These are phyloP conservation scores for Phytopythium chamaehyphon DNA, from an alignment of 352 stramenopile species.

Conservation along the genomic window DNA sequence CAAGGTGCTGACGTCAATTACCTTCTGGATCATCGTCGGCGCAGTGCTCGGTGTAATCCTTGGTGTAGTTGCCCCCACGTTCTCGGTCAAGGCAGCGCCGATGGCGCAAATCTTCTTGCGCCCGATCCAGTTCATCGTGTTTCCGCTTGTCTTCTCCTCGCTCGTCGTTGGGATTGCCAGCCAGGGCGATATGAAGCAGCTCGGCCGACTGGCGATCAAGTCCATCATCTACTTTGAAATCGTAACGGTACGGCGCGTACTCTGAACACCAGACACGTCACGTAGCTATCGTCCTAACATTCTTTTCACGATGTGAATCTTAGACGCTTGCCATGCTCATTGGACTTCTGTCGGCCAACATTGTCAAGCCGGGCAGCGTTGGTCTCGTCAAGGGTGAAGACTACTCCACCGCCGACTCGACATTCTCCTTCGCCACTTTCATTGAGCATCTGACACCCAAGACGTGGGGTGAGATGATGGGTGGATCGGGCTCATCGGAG, in stretches of 20 bases:
- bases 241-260: conserved; percentile 16
- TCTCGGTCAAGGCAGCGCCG: conserved; percentile 42
- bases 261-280: neutral
- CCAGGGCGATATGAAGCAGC: conserved; percentile 53
- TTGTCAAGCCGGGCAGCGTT: conserved; percentile 45
- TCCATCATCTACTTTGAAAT: conserved; percentile 69
- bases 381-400: conserved; percentile 31
- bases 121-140: conserved; percentile 58
- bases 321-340: conserved; percentile 38
- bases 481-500: conserved; percentile 44
- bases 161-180: conserved; percentile 52
- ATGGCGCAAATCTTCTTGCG: conserved; percentile 56
- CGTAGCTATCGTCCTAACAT: neutral
- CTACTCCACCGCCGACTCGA: conserved; percentile 13
- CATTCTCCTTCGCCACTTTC: conserved; percentile 43
- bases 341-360: conserved; percentile 45
- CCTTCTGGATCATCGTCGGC: conserved; percentile 54
- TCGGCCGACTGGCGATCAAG: conserved; percentile 47
- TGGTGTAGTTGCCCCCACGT: conserved; percentile 36
- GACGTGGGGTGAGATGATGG: conserved; percentile 71
- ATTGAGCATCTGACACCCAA: conserved; percentile 62
- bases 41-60: conserved; percentile 43
- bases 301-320: neutral
- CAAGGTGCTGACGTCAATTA: conserved; percentile 44
- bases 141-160: conserved; percentile 60